A percentile compares a stretch with the other conserved stretches of the same genome.
phyloP scores from a whole-genome alignment of 306 rosid genomes.

The Mimosa pudica region DNA sequence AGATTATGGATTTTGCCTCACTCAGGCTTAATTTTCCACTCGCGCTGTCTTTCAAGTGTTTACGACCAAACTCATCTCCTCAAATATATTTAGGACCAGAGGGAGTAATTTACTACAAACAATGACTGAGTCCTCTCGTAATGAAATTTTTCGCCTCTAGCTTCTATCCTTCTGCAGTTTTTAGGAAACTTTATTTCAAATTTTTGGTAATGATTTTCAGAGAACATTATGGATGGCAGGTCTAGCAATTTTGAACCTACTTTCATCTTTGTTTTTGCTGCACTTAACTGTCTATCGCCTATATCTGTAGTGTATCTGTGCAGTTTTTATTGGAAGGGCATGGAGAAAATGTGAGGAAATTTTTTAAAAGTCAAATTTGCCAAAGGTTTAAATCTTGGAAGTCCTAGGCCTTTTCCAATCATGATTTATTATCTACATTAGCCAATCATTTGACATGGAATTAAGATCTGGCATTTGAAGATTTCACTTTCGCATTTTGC shows the following conservation, averaged over 20 bases:
- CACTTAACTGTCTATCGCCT: neutral
- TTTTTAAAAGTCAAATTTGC: neutral
- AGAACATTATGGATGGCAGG: slow-evolving; percentile 4
- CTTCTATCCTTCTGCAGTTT: slow-evolving; percentile 24
- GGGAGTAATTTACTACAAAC: neutral
- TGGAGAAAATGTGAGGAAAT: neutral
- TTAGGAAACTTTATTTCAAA: slow-evolving; percentile 15
- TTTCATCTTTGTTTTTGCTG: neutral
- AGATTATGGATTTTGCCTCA: neutral
- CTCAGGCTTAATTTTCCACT: neutral
- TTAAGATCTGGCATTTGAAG: neutral
- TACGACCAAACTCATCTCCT: too few species aligned
- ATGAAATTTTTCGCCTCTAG: slow-evolving; percentile 8
- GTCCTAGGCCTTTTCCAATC: neutral
- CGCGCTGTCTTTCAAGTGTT: neutral
- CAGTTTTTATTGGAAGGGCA: neutral
- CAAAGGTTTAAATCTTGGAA: neutral
- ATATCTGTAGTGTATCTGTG: neutral
- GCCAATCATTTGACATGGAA: too few species aligned
- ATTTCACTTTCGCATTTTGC: neutral
- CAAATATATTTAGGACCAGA: too few species aligned
- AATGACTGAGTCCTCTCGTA: neutral
- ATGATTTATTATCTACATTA: neutral
- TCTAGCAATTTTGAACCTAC: neutral
- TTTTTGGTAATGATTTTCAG: neutral